Percentiles rank a stretch among this genome's conserved stretches.
Evolutionary conservation across 768 basidiomycete genomes (phyloP).

Genomic region (Phaffia australis): DNA sequence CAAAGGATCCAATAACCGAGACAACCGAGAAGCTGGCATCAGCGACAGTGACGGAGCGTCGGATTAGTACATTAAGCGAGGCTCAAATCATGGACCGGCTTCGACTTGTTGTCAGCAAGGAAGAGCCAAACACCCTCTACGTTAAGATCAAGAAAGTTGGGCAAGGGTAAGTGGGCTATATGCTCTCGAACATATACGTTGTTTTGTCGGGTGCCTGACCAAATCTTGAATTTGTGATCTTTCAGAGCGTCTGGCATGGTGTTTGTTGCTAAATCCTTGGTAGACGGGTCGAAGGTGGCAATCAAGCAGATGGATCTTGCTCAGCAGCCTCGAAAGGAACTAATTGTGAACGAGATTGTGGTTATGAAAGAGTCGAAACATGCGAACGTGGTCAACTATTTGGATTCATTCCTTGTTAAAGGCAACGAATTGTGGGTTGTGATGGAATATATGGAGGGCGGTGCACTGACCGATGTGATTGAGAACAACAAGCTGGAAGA

Average conservation of each 20-base stretch:
- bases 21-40: not conserved
- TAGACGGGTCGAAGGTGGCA: conserved; percentile 76
- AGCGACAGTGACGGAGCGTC: conserved; percentile 51
- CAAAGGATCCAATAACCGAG: not conserved
- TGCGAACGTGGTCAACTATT: conserved; percentile 92
- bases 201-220: conserved; percentile 5
- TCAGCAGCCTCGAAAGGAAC: conserved; percentile 89
- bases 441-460: conserved; percentile 99
- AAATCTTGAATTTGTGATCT: conserved; percentile 23
- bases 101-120: conserved; percentile 68
- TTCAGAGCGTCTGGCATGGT: conserved; percentile 89
- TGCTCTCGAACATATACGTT: not conserved
- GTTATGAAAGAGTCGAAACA: conserved; percentile 99
- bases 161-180: conserved; percentile 62
- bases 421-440: conserved; percentile 89
- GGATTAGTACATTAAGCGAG: conserved; percentile 93
- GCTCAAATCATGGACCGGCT: conserved; percentile 98
- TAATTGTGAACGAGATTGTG: conserved; percentile 93
- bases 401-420: conserved; percentile 81
- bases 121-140: conserved; percentile 81
- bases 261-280: conserved; percentile 84
- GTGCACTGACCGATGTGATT: conserved; percentile 92
- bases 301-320: conserved; percentile 98
- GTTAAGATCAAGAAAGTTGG: conserved; percentile 98
- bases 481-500: conserved; percentile 92